Percentiles rank a stretch among this genome's conserved stretches.
Conservation (phyloP, 257 asterid genomes). For the Solanum appendiculatum region DNA sequence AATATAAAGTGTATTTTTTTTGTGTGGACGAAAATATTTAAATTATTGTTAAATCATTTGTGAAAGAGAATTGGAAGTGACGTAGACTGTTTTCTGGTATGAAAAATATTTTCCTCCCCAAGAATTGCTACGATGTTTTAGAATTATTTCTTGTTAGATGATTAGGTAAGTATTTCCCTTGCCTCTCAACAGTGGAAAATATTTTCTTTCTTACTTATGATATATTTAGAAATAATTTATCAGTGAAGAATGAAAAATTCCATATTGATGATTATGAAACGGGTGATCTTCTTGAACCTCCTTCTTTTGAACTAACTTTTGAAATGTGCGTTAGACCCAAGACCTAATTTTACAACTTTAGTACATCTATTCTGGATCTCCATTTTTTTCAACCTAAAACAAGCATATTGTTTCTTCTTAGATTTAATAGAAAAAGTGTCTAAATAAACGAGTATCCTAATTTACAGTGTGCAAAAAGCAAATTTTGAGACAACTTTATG, state of each 20-base stretch:
- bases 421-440: neutral
- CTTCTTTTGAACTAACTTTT: no score
- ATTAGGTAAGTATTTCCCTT: no score
- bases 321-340: no score
- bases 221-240: neutral
- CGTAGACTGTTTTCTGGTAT: neutral
- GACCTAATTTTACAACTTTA: no score
- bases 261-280: rapidly evolving
- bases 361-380: neutral
- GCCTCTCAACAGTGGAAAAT: neutral
- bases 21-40: neutral
- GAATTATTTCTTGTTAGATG: neutral
- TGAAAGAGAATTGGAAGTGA: neutral
- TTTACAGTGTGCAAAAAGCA: neutral
- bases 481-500: neutral
- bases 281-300: no score
- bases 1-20: neutral
- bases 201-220: neutral
- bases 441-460: neutral
- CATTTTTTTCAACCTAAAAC: neutral
- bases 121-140: neutral
- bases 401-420: neutral
- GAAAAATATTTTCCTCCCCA: neutral
- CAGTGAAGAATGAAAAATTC: no score
- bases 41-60: neutral